phyloP scores from a whole-genome alignment of 2,329 filamentous ascomycete species.

The Arthrobotrys pseudoclavata region DNA sequence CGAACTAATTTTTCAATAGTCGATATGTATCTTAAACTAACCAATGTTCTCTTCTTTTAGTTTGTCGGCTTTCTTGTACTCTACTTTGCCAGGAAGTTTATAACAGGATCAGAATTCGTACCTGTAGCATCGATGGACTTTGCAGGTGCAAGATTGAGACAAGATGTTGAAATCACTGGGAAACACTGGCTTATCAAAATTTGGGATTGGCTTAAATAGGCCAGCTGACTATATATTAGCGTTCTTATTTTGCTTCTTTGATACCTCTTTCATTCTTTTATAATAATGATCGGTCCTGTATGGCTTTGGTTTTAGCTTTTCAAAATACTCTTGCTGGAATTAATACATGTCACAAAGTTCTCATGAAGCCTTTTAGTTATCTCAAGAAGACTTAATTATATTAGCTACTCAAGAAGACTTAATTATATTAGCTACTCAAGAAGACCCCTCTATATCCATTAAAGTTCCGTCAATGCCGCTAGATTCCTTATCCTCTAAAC shows the following conservation, averaged over 20 bases:
- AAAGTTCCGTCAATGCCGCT: too few species aligned
- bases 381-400: neutral
- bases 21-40: neutral
- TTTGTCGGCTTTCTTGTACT: conserved; percentile 55
- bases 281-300: too few species aligned
- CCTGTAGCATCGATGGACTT: conserved; percentile 58
- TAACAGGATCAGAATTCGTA: conserved; percentile 56
- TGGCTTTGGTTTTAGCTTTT: too few species aligned
- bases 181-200: conserved; percentile 53
- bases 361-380: too few species aligned
- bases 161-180: conserved; percentile 46
- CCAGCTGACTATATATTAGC: neutral
- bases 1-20: neutral
- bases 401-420: neutral
- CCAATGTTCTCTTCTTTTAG: conserved; percentile 6
- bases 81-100: conserved; percentile 49
- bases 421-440: too few species aligned
- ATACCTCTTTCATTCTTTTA: neutral
- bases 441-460: too few species aligned
- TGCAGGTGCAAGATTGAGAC: conserved; percentile 45
- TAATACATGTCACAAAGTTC: too few species aligned
- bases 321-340: too few species aligned
- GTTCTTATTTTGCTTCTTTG: neutral
- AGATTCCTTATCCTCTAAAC: neutral
- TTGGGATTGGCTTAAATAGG: conserved; percentile 56